Evolutionary conservation across 768 basidiomycete genomes (phyloP).

Genomic region (Hygrophoropsis aurantiaca): DNA sequence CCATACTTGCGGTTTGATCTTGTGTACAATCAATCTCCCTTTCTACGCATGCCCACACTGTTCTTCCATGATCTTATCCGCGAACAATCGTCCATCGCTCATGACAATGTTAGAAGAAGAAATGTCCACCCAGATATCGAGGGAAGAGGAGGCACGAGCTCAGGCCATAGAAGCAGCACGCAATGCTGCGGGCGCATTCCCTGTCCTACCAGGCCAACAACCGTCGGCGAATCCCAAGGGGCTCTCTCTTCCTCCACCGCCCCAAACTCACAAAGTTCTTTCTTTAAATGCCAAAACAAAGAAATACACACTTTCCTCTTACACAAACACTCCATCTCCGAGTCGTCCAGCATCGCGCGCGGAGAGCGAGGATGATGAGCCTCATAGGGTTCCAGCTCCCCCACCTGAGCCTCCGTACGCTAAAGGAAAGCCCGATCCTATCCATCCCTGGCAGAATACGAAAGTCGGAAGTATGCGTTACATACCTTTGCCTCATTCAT

Average conservation of each 20-base stretch:
- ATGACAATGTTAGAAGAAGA: conserved; percentile 43
- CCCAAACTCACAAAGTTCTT: conserved; percentile 55
- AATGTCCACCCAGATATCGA: conserved; percentile 41
- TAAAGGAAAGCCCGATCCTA: conserved; percentile 22
- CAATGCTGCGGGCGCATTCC: conserved; percentile 60
- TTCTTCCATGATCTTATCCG: conserved; percentile 35
- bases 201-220: conserved; percentile 38
- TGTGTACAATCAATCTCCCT: conserved; percentile 59
- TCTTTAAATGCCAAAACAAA: conserved; percentile 56
- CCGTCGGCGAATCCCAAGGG: too few relatives aligned
- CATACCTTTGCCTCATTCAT: conserved; percentile 25
- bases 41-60: conserved; percentile 58
- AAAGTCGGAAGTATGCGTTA: conserved; percentile 35
- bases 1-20: conserved; percentile 56
- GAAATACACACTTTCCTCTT: conserved; percentile 54
- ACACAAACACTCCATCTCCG: conserved; percentile 32
- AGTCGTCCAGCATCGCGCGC: conserved; percentile 36
- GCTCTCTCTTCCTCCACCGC: conserved; percentile 23
- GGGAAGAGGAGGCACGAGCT: conserved; percentile 50
- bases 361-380: conserved; percentile 34
- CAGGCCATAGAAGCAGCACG: conserved; percentile 48
- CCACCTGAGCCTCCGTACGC: conserved; percentile 36
- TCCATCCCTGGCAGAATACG: conserved; percentile 46
- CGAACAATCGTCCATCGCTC: conserved; percentile 33
- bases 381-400: conserved; percentile 40